These are phyloP conservation scores for Arabidopsis suecica DNA, from an alignment of 345 rosid genomes.

Conservation along the genomic window DNA sequence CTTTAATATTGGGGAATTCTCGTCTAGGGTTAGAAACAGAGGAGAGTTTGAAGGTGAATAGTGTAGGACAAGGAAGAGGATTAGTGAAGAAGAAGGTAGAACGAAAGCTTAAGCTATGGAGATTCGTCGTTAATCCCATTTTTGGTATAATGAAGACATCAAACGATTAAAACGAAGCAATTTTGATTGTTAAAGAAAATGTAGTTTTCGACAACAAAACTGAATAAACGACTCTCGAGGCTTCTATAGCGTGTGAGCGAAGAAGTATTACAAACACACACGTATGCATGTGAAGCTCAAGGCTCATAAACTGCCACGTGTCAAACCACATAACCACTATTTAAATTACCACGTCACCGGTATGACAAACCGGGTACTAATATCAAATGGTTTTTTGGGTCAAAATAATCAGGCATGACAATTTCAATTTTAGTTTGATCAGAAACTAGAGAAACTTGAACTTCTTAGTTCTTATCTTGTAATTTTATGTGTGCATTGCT, in stretches of 20 bases:
- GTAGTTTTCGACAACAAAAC: conserved; percentile 8
- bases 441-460: no score
- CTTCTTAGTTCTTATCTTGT: no score
- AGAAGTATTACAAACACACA: not conserved
- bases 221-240: conserved; percentile 7
- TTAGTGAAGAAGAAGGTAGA: conserved; percentile 56
- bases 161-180: not conserved
- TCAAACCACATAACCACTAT: not conserved
- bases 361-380: not conserved
- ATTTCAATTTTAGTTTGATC: no score
- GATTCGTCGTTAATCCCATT: conserved; percentile 66
- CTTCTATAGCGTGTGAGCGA: not conserved
- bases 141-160: conserved; percentile 26
- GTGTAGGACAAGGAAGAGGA: conserved; percentile 45
- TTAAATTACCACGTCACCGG: conserved; percentile 1
- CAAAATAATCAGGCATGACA: no score
- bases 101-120: conserved; percentile 62
- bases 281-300: conserved; percentile 6
- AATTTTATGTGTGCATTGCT: not conserved
- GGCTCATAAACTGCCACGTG: conserved; percentile 16
- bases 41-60: conserved; percentile 33
- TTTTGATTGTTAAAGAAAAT: conserved; percentile 8
- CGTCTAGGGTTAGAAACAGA: conserved; percentile 36
- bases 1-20: conserved; percentile 30
- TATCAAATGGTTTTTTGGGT: no score